Evolutionary conservation across 1,284 basidiomycete species (phyloP).

Genomic region (Cutaneotrichosporon mucoides): DNA sequence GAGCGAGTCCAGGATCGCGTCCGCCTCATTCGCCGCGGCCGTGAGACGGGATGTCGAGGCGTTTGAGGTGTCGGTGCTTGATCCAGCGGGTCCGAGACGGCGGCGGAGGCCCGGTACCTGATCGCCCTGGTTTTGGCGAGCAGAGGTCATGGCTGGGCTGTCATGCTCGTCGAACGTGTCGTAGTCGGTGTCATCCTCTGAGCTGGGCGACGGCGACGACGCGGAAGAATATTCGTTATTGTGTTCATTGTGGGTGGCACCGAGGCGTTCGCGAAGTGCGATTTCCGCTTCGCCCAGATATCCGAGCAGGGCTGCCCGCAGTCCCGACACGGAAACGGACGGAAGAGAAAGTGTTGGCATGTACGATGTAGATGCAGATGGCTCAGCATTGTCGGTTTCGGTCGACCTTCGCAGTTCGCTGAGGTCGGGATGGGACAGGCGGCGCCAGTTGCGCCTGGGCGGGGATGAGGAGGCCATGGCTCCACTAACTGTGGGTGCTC

Average conservation of each 20-base stretch:
- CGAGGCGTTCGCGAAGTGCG: constrained; percentile 35
- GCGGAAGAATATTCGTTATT: not conserved
- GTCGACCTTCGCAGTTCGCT: not conserved
- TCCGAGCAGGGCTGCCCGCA: constrained; percentile 43
- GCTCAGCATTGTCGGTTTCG: not conserved
- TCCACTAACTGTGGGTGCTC: not conserved
- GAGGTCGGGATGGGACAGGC: not conserved
- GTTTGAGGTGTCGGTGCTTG: not conserved
- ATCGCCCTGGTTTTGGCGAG: not conserved
- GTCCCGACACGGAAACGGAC: constrained; percentile 27
- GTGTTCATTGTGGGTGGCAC: constrained; percentile 2
- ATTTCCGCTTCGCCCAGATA: constrained; percentile 47
- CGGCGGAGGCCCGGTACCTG: not conserved
- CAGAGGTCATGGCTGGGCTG: not conserved
- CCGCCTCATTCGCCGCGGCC: not conserved
- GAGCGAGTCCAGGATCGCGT: constrained; percentile 30
- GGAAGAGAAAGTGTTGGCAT: constrained; percentile 17
- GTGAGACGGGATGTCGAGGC: not conserved
- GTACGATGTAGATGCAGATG: not conserved
- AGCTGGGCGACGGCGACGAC: constrained; percentile 7
- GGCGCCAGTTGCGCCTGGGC: not conserved
- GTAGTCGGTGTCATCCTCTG: constrained; percentile 18
- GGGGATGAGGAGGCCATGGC: constrained; percentile 1
- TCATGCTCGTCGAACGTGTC: not conserved
- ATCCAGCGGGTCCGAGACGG: not conserved